A percentile compares a stretch with the other conserved stretches of the same genome.
Evolutionary conservation across 2,329 filamentous ascomycete genomes (phyloP).

Genomic region (Samsoniella hepiali): DNA sequence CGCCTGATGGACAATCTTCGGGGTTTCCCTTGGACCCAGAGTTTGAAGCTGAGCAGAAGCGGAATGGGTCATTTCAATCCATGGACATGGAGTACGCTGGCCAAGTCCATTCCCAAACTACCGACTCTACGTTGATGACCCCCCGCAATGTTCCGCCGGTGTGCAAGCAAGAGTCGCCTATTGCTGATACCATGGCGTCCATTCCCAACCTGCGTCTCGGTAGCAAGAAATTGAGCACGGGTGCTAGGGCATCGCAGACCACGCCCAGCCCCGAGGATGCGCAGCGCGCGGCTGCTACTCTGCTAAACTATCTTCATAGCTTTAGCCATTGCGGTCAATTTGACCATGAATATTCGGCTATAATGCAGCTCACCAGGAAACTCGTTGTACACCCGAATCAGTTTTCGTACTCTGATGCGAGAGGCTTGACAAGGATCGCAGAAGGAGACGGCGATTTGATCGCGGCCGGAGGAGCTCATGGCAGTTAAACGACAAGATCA

Average conservation of each 20-base stretch:
- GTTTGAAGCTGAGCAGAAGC: slow-evolving; percentile 56
- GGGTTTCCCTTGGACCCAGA: slow-evolving; percentile 57
- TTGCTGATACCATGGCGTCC: not conserved
- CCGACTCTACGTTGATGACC: slow-evolving; percentile 43
- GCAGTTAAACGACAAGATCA: not conserved
- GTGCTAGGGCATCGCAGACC: not conserved
- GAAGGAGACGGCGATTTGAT: slow-evolving; percentile 50
- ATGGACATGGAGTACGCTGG: slow-evolving; percentile 60
- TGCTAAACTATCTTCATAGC: slow-evolving; percentile 77
- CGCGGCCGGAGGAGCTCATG: not conserved
- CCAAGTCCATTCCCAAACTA: slow-evolving; percentile 32
- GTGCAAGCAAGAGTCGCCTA: slow-evolving; percentile 8
- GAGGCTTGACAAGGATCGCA: slow-evolving; percentile 53
- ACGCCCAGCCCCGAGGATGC: slow-evolving; percentile 85
- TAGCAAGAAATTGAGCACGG: not conserved
- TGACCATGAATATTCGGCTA: slow-evolving; percentile 72
- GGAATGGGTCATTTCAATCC: slow-evolving; percentile 83
- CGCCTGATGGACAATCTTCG: slow-evolving; percentile 67
- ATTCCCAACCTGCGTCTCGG: not conserved
- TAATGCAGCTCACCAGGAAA: slow-evolving; percentile 83
- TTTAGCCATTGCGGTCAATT: slow-evolving; percentile 63
- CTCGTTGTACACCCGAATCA: slow-evolving; percentile 63
- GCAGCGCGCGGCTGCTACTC: slow-evolving; percentile 72
- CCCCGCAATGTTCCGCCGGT: slow-evolving; percentile 44
- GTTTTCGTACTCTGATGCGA: slow-evolving; percentile 35